Base-by-base conservation (phyloP, 768 basidiomycete genomes). In the Lentinula guzmanii region DNA sequence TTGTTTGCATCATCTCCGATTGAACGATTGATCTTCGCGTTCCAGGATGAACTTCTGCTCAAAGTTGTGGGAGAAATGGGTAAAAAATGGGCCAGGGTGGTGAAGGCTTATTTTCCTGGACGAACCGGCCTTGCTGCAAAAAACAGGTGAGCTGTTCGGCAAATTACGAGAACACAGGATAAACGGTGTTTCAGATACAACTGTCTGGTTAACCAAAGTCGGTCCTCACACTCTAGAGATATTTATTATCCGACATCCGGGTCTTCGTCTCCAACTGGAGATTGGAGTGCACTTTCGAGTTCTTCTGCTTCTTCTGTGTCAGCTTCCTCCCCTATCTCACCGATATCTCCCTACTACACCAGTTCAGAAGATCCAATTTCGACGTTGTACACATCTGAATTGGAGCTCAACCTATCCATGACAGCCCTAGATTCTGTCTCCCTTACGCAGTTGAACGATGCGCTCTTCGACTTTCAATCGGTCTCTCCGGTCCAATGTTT, bases 71-170 rank as follows among this genome's bases (percentile, higher is more conserved):
- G 66, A 15, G 58, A 61, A 21, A 65, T 67, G 24, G 70, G 70
- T 11, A 66, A 62, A 41, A 63, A 65, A 3, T 71, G 70, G 70
- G 63, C 70, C 1, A 69, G 66, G 56, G 70, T 71, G 34, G 70
- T 67, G 24, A 69, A 68, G 52, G 62, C 62, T 1, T 67, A 69
- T 48, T 69, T 71, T 58, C 70, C 69, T n/a, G 70, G 70, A 41
- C 62, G 70, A 18, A 71, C 70, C 7, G 70, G 69, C 4, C 69
- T 71, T 45, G 65, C 69, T n/a, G 70, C 70, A 10, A 71, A 71
- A 64, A 71, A 71, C 65, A 63, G 70, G 69, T 71, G 63, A 58
- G 63, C 35, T 21, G 21, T 9, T 46, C 15, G 16, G 16, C 7
- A 16, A 52, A 28, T 33, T n/a, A 4, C 43, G n/a, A 21, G 8